Base-by-base conservation (phyloP, 2,329 filamentous ascomycete species). In the Ophiostoma populinum region DNA sequence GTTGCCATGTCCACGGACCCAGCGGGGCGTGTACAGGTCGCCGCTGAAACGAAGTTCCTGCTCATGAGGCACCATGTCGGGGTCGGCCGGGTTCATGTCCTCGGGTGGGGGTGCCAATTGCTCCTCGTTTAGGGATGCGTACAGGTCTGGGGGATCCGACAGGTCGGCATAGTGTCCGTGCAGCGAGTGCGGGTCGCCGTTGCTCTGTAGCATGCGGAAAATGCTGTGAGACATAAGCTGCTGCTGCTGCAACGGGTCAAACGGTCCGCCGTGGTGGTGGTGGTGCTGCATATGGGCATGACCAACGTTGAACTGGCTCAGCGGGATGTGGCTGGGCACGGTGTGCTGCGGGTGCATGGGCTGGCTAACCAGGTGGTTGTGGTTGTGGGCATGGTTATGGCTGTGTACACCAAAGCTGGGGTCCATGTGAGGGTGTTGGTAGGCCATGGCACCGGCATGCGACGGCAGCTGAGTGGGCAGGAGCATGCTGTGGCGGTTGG, bases 1-100 rank as follows among this genome's bases (percentile, higher is more conserved):
- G 56, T 85, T 85, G 18, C 82, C 81, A 42, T 87, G 79, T 16
- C 82, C 82, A 24, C 82, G 75, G 15, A 90, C 78, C 80, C 80
- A 92, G 45, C 65, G 67, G 2, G 82, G 81, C 2, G 81, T 87
- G 57, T 90, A 90, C 37, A 90, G 55, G 48, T 92, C 82, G 32
- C 79, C 80, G 35, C 76, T 74, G 46, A 85, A 92, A 32, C 82
- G 69, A 40, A 85, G 58, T 45, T 79, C 76, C 50, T 87, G 80
- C 54, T 86, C 79, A 43, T 81, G 78, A 5, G 80, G 80, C 10
- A 77, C 62, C 49, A 86, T 59, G 40, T 83, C 77, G 1, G 78
- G 75, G 47, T 87, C 78, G 2, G 68, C 65, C 2, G 80, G 78
- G 49, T 81, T 78, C 78, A 86, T 82, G 51, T 87, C 80, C 47